phyloP scores from a whole-genome alignment of 2,329 filamentous ascomycete genomes.

The Ophiostoma populinum region DNA sequence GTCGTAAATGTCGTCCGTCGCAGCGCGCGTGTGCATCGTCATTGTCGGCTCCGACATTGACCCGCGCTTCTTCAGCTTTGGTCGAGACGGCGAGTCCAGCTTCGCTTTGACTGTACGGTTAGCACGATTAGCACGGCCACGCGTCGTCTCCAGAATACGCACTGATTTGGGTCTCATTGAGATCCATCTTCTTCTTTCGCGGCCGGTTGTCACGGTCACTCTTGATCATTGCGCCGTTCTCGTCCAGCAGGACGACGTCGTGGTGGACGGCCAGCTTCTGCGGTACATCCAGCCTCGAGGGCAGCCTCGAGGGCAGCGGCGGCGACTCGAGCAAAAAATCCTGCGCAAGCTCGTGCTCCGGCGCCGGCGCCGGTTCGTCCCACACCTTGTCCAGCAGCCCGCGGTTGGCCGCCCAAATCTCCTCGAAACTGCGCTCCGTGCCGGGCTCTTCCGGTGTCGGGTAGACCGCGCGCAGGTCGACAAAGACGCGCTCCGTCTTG shows the following conservation, averaged over 20 bases:
- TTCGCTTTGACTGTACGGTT: slow-evolving; percentile 63
- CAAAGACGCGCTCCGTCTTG: slow-evolving; percentile 71
- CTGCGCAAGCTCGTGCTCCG: not conserved
- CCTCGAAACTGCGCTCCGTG: slow-evolving; percentile 78
- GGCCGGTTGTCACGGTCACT: slow-evolving; percentile 16
- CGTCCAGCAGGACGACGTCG: slow-evolving; percentile 32
- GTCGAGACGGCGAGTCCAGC: slow-evolving; percentile 72
- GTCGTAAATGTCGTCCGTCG: slow-evolving; percentile 93
- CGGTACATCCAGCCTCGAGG: too few relatives aligned
- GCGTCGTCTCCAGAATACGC: slow-evolving; percentile 21
- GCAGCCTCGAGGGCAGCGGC: too few relatives aligned
- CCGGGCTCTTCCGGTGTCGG: slow-evolving; percentile 54
- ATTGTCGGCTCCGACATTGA: slow-evolving; percentile 66
- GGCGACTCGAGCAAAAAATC: slow-evolving; percentile 2
- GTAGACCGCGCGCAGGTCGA: slow-evolving; percentile 73
- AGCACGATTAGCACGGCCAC: not conserved
- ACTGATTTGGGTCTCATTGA: slow-evolving; percentile 89
- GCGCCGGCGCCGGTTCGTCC: slow-evolving; percentile 20
- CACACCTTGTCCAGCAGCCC: slow-evolving; percentile 49
- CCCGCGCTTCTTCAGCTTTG: slow-evolving; percentile 66
- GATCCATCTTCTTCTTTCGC: slow-evolving; percentile 64
- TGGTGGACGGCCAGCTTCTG: slow-evolving; percentile 27
- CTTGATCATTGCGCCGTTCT: slow-evolving; percentile 34
- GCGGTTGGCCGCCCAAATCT: slow-evolving; percentile 61
- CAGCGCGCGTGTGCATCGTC: slow-evolving; percentile 89